Evolutionary conservation across 306 rosid genomes (phyloP), one percentile per base, ranked within the genome.

Genomic region (Mimosa pudica): DNA sequence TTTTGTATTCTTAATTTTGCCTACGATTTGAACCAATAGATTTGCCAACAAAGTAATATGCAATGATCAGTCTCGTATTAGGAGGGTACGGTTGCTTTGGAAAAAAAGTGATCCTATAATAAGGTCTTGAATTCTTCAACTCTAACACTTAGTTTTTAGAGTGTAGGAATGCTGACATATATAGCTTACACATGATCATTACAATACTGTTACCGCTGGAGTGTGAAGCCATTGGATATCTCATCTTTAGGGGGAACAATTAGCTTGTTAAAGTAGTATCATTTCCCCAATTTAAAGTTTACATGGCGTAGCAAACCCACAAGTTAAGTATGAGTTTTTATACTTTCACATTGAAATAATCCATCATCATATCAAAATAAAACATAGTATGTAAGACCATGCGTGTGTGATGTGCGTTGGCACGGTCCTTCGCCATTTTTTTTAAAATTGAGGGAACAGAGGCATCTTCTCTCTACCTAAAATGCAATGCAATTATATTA

Each of bases 381-480:
- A 13, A 52, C 20, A 52, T 13, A 6, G 1, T 16, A 2, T 16
- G 7, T 52, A 16, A 52, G 58, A 52, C 60, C 1, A 10, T 57
- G 62, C 6, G 63, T 18, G 4, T 8, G 32, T 18, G 4, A 83
- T 82, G 64, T 63, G 67, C 66, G 75, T 70, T 44, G 58, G 35
- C 73, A 82, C 67, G 49, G 41, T 45, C 24, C 48, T 84, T 85
- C 86, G 90, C 73, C 80, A 80, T 35, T 48, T 83, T 82, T 88
- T 76, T 57, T 81, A 80, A 73, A 76, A 76, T 51, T 14, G 81
- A 48, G 46, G 81, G 33, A 78, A 79, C 88, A 86, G 12, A 78
- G 74, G 66, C 85, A 81, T 73, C 49, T 61, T 73, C 71, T 44
- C 80, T 61, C 41, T 48, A 48, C 17, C 16, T 12, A 49, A 47